Conservation (phyloP, 2,329 filamentous ascomycete genomes). For the Arthrobotrys musiformis region DNA sequence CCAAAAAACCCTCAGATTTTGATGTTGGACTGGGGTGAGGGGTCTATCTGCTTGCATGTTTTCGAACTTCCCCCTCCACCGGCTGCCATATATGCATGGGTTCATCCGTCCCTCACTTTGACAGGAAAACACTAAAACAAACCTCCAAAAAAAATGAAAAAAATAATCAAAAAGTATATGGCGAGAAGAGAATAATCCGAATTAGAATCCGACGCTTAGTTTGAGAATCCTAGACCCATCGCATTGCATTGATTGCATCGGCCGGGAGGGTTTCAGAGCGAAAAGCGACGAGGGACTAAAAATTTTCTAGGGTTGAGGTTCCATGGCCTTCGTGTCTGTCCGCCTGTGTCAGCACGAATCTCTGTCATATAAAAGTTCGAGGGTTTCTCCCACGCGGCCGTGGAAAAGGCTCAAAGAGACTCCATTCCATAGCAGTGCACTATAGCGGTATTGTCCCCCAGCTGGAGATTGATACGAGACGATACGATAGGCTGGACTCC, state of each 20-base stretch:
- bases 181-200: constrained; percentile 16
- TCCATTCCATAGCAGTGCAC: too few relatives aligned
- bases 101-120: neutral
- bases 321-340: too few relatives aligned
- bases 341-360: too few relatives aligned
- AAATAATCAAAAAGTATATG: constrained; percentile 17
- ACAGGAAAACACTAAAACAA: too few relatives aligned
- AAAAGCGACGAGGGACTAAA: constrained; percentile 15
- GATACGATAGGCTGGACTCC: neutral
- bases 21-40: constrained; percentile 32
- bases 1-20: constrained; percentile 47
- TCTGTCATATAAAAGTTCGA: constrained; percentile 39
- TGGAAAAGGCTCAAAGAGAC: constrained; percentile 37
- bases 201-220: constrained; percentile 32
- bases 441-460: too few relatives aligned
- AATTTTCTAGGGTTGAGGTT: neutral
- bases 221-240: neutral
- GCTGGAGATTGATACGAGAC: too few relatives aligned
- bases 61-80: constrained; percentile 22
- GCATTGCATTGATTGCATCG: too few relatives aligned
- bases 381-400: constrained; percentile 35
- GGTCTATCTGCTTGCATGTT: constrained; percentile 17
- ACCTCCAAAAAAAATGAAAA: constrained; percentile 9
- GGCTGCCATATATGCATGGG: too few relatives aligned
- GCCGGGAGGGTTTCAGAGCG: neutral